Conservation (phyloP, 177 flowering plant species). For the Tripterygium wilfordii region DNA sequence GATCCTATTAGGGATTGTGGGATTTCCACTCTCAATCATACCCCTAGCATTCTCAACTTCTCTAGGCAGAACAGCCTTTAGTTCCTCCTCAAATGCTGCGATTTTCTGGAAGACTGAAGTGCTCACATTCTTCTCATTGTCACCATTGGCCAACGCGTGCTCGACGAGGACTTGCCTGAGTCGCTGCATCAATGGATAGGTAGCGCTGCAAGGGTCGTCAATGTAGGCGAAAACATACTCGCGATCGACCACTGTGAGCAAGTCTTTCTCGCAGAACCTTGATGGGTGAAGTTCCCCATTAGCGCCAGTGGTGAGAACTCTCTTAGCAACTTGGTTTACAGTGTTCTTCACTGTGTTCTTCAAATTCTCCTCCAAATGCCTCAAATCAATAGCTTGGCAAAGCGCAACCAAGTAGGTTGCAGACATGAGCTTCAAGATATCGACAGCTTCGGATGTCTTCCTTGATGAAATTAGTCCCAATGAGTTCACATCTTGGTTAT, state of each 20-base stretch:
- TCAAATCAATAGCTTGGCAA: slow-evolving; percentile 71
- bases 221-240: slow-evolving; percentile 57
- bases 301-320: slow-evolving; percentile 40
- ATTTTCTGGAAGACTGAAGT: slow-evolving; percentile 63
- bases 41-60: slow-evolving; percentile 48
- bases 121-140: slow-evolving; percentile 34
- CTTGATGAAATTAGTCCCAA: slow-evolving; percentile 68
- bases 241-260: slow-evolving; percentile 59
- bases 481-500: slow-evolving; percentile 83
- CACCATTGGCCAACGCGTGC: slow-evolving; percentile 50
- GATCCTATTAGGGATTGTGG: slow-evolving; percentile 37
- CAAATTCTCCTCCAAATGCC: slow-evolving; percentile 76
- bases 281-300: slow-evolving; percentile 70
- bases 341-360: slow-evolving; percentile 57
- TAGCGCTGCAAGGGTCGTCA: slow-evolving; percentile 64
- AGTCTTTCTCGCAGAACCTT: slow-evolving; percentile 64
- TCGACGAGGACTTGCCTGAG: slow-evolving; percentile 61
- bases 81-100: slow-evolving; percentile 53
- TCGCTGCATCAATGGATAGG: slow-evolving; percentile 66
- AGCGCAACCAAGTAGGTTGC: slow-evolving; percentile 57
- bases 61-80: slow-evolving; percentile 40
- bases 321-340: slow-evolving; percentile 60
- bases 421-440: slow-evolving; percentile 72
- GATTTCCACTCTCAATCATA: slow-evolving; percentile 33
- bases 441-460: slow-evolving; percentile 71